These are phyloP conservation scores for Phytomonas francai DNA, from an alignment of 208 protist genomes.

Conservation along the genomic window DNA sequence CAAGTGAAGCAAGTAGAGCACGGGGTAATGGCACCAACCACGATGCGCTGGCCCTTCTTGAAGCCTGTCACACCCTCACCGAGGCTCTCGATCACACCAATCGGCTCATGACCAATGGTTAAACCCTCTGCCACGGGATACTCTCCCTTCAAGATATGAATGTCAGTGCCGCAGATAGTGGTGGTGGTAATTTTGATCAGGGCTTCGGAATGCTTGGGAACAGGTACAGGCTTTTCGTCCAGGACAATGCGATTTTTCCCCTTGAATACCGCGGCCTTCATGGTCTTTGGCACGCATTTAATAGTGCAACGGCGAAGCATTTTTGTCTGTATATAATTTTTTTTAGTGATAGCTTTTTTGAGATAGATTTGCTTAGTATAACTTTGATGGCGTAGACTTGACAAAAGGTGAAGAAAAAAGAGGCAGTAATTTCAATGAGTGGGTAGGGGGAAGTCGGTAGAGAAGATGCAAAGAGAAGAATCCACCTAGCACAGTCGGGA, in stretches of 20 bases:
- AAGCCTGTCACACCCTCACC: conserved; percentile 21
- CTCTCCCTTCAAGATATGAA: conserved; percentile 28
- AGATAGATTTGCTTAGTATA: too few relatives aligned
- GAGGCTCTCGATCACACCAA: conserved; percentile 22
- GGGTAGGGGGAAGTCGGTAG: neutral
- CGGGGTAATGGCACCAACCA: conserved; percentile 22
- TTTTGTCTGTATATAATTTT: conserved; percentile 5
- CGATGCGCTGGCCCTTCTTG: conserved; percentile 22
- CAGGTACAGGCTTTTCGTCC: conserved; percentile 22
- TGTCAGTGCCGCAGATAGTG: conserved; percentile 28
- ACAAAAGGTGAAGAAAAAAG: neutral
- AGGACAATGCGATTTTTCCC: conserved; percentile 18
- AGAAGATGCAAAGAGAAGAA: neutral
- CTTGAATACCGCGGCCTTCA: conserved; percentile 29
- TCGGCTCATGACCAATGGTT: conserved; percentile 27
- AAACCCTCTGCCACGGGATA: conserved; percentile 14
- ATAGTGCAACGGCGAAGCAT: conserved; percentile 18
- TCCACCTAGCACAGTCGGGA: neutral
- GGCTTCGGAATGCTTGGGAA: conserved; percentile 18
- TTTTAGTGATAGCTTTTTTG: neutral
- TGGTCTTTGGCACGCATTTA: conserved; percentile 14
- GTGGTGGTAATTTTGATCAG: conserved; percentile 33
- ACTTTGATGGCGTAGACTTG: neutral
- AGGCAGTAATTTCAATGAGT: neutral
- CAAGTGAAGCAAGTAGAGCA: conserved; percentile 23